phyloP scores from a whole-genome alignment of 768 basidiomycete species.

The Phaeotremella fagi region DNA sequence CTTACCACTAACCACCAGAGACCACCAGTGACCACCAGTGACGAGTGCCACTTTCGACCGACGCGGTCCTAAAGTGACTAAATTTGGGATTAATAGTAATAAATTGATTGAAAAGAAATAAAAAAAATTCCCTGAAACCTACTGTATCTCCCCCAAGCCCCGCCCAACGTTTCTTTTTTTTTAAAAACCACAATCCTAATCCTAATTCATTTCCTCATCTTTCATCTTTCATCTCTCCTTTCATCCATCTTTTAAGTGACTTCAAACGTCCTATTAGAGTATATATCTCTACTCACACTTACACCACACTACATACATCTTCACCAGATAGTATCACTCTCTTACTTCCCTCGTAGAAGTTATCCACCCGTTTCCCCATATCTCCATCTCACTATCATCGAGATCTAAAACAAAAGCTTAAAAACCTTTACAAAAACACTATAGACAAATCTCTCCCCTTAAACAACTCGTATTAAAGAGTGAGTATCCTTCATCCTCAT shows the following conservation, averaged over 20 bases:
- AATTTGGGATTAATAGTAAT: no score
- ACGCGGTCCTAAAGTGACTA: no score
- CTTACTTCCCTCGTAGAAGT: no score
- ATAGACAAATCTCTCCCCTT: not conserved
- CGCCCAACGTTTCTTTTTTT: not conserved
- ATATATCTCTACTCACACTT: no score
- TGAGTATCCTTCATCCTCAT: not conserved
- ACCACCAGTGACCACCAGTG: no score
- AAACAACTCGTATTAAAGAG: not conserved
- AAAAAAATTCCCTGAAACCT: not conserved
- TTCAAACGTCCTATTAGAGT: not conserved
- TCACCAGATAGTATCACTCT: not conserved
- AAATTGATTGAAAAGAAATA: not conserved
- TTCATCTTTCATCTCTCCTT: slow-evolving; percentile 1
- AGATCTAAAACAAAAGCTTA: no score
- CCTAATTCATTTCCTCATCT: slow-evolving; percentile 8
- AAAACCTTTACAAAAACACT: not conserved
- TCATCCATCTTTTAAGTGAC: not conserved
- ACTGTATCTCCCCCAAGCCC: not conserved
- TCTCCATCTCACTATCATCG: no score
- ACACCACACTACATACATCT: not conserved
- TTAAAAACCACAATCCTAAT: no score
- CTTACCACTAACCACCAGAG: no score
- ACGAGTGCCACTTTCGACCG: no score
- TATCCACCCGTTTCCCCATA: no score